phyloP scores from a whole-genome alignment of 1,139 yeast genomes.

The Lodderomyces metapsilosis region DNA sequence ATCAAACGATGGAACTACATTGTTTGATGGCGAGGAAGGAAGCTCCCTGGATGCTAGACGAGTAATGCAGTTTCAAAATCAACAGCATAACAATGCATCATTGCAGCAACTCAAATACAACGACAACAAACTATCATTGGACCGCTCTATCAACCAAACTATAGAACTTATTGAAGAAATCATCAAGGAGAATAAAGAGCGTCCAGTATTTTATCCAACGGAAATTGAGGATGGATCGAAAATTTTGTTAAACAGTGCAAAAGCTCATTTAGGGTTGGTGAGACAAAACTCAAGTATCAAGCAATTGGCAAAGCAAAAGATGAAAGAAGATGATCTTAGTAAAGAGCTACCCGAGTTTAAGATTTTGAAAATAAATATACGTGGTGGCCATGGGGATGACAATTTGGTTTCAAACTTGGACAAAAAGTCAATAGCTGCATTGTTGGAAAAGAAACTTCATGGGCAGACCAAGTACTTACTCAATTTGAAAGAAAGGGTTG shows the following conservation, averaged over 20 bases:
- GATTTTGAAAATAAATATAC: conserved; percentile 62
- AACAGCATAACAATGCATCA: conserved; percentile 37
- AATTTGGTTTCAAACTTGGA: conserved; percentile 56
- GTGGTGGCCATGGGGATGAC: conserved; percentile 44
- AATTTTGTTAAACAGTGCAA: conserved; percentile 42
- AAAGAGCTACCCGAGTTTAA: conserved; percentile 45
- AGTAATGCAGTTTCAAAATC: conserved; percentile 5
- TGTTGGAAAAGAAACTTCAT: conserved; percentile 62
- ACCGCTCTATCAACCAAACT: conserved; percentile 59
- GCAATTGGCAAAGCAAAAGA: conserved; percentile 30
- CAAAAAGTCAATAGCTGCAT: conserved; percentile 60
- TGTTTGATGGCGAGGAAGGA: conserved; percentile 26
- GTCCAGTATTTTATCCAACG: conserved; percentile 71
- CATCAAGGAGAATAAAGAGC: conserved; percentile 50
- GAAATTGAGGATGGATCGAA: conserved; percentile 32
- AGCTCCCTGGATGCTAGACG: conserved; percentile 1
- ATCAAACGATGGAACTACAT: conserved; percentile 25
- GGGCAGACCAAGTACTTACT: conserved; percentile 65
- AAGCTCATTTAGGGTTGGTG: conserved; percentile 51
- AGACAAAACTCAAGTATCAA: conserved; percentile 40
- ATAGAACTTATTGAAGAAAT: conserved; percentile 54
- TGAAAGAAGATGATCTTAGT: conserved; percentile 16
- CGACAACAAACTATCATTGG: conserved; percentile 61
- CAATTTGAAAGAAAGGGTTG: conserved; percentile 80
- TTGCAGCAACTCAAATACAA: conserved; percentile 69